A percentile compares a stretch with the other conserved stretches of the same genome.
Conservation (phyloP, 768 basidiomycete genomes). For the Macrolepiota fuliginosa region DNA sequence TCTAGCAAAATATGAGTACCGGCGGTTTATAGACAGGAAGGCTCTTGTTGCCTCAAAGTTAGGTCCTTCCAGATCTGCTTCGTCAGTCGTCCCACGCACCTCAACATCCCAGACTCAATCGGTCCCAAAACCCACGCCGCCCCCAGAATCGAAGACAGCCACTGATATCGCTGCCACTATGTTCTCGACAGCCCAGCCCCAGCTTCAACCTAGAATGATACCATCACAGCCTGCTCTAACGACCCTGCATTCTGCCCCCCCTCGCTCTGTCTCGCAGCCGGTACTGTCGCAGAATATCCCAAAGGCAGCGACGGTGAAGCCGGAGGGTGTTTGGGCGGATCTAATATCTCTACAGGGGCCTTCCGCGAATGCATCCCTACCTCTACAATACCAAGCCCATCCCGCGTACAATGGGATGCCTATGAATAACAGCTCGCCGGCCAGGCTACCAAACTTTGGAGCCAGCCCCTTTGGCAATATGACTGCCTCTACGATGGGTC, state of each 20-base stretch:
- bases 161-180: constrained; percentile 15
- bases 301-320: constrained; percentile 16
- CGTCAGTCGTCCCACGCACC: constrained; percentile 25
- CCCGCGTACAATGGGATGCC: constrained; percentile 7
- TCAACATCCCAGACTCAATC: constrained; percentile 14
- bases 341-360: constrained; percentile 45
- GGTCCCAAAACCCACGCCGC: constrained; percentile 1
- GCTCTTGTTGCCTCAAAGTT: constrained; percentile 45
- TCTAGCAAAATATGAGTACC: constrained; percentile 81
- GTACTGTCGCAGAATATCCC: constrained; percentile 13
- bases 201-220: constrained; percentile 10
- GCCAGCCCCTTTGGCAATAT: neutral
- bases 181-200: constrained; percentile 14
- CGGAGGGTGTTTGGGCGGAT: constrained; percentile 53
- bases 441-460: neutral
- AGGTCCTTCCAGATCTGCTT: constrained; percentile 39
- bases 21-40: constrained; percentile 55
- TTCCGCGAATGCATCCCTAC: constrained; percentile 49
- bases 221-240: constrained; percentile 14
- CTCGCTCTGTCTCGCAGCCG: constrained; percentile 24
- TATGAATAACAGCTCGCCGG: neutral
- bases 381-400: constrained; percentile 37
- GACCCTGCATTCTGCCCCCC: constrained; percentile 18
- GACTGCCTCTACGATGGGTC: neutral
- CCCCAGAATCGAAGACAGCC: constrained; percentile 5